A percentile compares a stretch with the other conserved stretches of the same genome.
phyloP scores from a whole-genome alignment of 306 rosid genomes.

The Cucumis melo region DNA sequence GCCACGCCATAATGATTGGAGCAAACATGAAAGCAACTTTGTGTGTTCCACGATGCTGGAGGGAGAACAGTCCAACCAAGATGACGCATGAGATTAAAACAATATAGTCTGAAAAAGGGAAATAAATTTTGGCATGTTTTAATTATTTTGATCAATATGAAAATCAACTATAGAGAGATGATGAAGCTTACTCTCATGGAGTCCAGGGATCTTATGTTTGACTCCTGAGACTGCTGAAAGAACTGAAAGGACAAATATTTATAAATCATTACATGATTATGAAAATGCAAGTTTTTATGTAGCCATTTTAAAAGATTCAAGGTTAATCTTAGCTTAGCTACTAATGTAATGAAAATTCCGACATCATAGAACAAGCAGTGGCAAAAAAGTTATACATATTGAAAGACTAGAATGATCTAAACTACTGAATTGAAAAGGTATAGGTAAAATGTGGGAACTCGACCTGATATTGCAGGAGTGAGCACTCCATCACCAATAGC shows the following conservation, averaged over 20 bases:
- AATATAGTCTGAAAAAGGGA: conserved; percentile 41
- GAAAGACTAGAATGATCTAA: background rate
- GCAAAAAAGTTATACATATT: background rate
- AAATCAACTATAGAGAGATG: conserved; percentile 1
- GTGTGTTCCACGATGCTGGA: conserved; percentile 68
- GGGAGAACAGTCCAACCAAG: conserved; percentile 59
- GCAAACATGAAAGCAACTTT: conserved; percentile 68
- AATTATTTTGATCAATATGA: background rate
- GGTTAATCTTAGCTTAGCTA: background rate
- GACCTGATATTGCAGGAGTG: conserved; percentile 87
- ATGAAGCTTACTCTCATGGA: conserved; percentile 54
- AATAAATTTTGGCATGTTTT: background rate
- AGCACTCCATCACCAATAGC: conserved; percentile 64
- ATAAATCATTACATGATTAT: background rate
- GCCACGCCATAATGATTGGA: conserved; percentile 59
- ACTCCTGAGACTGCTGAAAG: conserved; percentile 83
- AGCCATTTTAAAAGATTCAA: too few relatives aligned
- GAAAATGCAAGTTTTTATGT: background rate
- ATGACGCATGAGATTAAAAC: conserved; percentile 48
- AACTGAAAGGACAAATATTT: conserved; percentile 46
- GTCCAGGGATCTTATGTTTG: conserved; percentile 48
- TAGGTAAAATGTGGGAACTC: conserved; percentile 12
- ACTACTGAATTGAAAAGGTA: conserved; percentile 7
- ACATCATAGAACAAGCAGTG: background rate
- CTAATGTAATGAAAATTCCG: background rate